Evolutionary conservation across 1,284 basidiomycete species (phyloP), one percentile per base, ranked within the genome.

Genomic region (Bondarzewia mesenterica): DNA sequence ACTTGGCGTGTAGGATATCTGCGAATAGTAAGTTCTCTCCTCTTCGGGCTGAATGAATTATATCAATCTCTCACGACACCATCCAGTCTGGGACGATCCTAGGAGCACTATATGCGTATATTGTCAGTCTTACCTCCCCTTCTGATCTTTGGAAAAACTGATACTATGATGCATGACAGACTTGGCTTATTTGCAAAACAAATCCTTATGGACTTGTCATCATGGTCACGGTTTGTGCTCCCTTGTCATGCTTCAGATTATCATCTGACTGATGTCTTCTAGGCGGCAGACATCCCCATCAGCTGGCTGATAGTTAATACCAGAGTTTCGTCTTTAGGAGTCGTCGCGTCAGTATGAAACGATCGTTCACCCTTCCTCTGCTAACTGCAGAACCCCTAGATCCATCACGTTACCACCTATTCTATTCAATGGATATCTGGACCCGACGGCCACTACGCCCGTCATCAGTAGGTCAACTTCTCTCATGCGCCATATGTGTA

Each of bases 1-100:
- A 76, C 74, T 8, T 74, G 71, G 67, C 63, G 73, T 39, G 65
- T 71, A 10, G 70, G 69, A 2, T 74, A 73, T 54, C 58, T 77
- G 25, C 69, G 75, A 47, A 58, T 75, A 29, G 74, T 75, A 49
- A 53, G 65, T 53, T 10, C 7, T 23, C 4, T 22, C 22, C 12
- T 14, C 26, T 10, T 15, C 20, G n/a, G 12, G 26, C 21, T 43
- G 7, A 21, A 20, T 26, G 16, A 36, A n/a, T 43, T 23, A 3
- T 16, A 12, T 44, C 25, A 18, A n/a, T n/a, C n/a, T n/a, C n/a
- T n/a, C n/a, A n/a, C n/a, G n/a, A n/a, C n/a, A n/a, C n/a, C n/a
- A n/a, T 32, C 15, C 44, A 75, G 73, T 58, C 67, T 6, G 75
- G 74, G 5, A 76, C 73, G 3, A 51, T 72, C 20, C 39, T 69